Conservation (phyloP, 1,139 yeast genomes). For the Diutina scorzettiae region DNA sequence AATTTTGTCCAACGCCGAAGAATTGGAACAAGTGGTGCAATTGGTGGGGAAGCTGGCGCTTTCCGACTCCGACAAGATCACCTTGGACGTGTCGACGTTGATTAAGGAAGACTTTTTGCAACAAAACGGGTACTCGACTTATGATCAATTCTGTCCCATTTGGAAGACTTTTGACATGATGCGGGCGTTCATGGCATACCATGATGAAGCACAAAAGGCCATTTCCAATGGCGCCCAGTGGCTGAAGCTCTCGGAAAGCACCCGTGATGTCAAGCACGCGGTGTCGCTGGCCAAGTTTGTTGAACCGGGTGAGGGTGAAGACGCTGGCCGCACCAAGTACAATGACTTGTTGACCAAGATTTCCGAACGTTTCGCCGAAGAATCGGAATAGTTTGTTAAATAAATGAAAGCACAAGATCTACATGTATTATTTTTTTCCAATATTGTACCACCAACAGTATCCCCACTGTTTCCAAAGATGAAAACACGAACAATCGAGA, state of each 20-base stretch:
- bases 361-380: constrained; percentile 89
- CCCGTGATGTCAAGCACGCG: constrained; percentile 82
- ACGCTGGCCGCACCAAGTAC: constrained; percentile 63
- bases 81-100: constrained; percentile 82
- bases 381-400: constrained; percentile 51
- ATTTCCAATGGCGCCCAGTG: constrained; percentile 89
- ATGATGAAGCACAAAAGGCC: constrained; percentile 97
- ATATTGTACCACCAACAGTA: too few species aligned
- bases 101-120: constrained; percentile 97
- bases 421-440: too few species aligned
- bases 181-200: constrained; percentile 83
- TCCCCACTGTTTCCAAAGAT: too few species aligned
- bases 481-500: too few species aligned
- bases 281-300: constrained; percentile 92
- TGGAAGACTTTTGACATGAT: constrained; percentile 99
- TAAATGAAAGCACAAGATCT: too few species aligned
- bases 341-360: constrained; percentile 62
- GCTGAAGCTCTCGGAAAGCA: constrained; percentile 82
- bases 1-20: constrained; percentile 92
- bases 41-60: constrained; percentile 97
- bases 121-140: constrained; percentile 96
- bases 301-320: constrained; percentile 88
- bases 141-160: constrained; percentile 98
- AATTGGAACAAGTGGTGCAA: constrained; percentile 97
- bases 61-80: constrained; percentile 92